A percentile compares a stretch with the other conserved stretches of the same genome.
phyloP scores from a whole-genome alignment of 768 basidiomycete species.

The Steccherinum ochraceum region DNA sequence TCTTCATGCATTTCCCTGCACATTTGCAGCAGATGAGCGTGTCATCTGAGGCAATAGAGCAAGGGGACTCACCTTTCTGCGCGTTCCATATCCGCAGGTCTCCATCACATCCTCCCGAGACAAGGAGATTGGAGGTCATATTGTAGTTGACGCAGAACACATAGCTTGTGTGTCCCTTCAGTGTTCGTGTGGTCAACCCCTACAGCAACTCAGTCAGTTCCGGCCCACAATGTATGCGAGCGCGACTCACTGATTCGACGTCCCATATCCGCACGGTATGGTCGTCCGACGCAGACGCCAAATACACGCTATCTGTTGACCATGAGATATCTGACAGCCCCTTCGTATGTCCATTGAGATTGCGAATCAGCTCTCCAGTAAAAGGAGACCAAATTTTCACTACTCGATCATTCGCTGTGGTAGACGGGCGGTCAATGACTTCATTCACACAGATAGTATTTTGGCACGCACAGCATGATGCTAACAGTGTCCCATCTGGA shows the following conservation, averaged over 20 bases:
- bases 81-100: slow-evolving; percentile 92
- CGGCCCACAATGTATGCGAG: background rate
- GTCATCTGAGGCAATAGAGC: background rate
- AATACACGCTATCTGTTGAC: slow-evolving; percentile 74
- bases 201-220: slow-evolving; percentile 18
- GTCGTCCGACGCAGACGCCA: slow-evolving; percentile 93
- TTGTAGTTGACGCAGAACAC: slow-evolving; percentile 95
- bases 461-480: slow-evolving; percentile 68
- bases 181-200: slow-evolving; percentile 64
- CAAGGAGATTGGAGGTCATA: slow-evolving; percentile 78
- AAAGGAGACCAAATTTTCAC: slow-evolving; percentile 83
- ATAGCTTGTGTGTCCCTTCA: slow-evolving; percentile 80
- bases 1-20: slow-evolving; percentile 77
- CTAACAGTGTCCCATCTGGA: slow-evolving; percentile 77
- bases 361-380: slow-evolving; percentile 70
- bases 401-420: slow-evolving; percentile 71
- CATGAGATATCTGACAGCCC: slow-evolving; percentile 89
- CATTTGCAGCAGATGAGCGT: background rate
- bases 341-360: slow-evolving; percentile 67
- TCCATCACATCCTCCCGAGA: slow-evolving; percentile 90
- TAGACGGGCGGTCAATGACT: background rate
- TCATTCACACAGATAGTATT: background rate
- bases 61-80: slow-evolving; percentile 50
- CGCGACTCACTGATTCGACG: slow-evolving; percentile 60
- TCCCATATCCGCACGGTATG: slow-evolving; percentile 86